Conservation (phyloP, 108 stramenopile species). For the Cylindrotheca fusiformis region DNA sequence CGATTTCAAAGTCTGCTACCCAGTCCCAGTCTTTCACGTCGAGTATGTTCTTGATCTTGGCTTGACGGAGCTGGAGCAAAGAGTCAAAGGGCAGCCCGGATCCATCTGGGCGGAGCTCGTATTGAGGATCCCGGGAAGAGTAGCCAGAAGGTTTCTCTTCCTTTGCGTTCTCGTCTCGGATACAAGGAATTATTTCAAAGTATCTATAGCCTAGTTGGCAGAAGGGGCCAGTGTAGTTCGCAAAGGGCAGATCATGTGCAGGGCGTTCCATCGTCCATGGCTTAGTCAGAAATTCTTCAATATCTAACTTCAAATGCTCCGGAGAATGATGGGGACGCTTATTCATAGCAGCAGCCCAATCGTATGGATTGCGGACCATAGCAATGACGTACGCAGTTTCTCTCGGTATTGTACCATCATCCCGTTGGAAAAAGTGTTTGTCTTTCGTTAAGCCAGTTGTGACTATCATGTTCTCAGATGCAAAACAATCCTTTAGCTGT, state of each 20-base stretch:
- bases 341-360: conserved; percentile 50
- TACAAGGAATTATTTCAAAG: conserved; percentile 28
- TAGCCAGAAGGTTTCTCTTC: no score
- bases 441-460: conserved; percentile 28
- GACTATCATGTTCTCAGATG: no score
- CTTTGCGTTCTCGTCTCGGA: no score
- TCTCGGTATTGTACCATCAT: no score
- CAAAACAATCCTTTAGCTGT: no score
- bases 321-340: conserved; percentile 45
- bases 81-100: no score
- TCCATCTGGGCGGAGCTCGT: no score
- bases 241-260: conserved; percentile 14
- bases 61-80: no score
- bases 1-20: no score
- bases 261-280: conserved; percentile 44
- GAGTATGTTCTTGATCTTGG: no score
- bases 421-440: conserved; percentile 41
- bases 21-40: no score
- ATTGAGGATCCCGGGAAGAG: no score
- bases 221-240: conserved; percentile 15
- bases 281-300: conserved; percentile 41
- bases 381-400: conserved; percentile 25
- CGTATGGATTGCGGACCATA: conserved; percentile 35
- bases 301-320: conserved; percentile 22
- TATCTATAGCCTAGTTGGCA: conserved; percentile 24